Percentiles rank a stretch among this genome's conserved stretches.
Evolutionary conservation across 192 early-diverging fungal genomes (phyloP).

Genomic region (Linnemannia zychae): DNA sequence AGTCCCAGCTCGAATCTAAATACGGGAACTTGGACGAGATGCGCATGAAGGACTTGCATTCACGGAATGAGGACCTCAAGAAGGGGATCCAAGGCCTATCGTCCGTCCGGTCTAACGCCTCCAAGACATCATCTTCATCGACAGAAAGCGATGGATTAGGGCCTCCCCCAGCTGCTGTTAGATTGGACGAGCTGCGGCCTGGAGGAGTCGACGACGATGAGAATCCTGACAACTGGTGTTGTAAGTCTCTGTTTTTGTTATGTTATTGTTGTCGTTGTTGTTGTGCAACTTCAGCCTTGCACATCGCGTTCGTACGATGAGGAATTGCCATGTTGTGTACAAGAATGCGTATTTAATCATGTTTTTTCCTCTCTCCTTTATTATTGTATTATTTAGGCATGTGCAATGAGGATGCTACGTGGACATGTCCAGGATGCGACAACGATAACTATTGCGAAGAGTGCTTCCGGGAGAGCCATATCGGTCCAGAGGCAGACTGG

Average conservation of each 20-base stretch:
- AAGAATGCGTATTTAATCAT: background rate
- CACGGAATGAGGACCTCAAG: conserved; percentile 36
- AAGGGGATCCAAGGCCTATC: conserved; percentile 30
- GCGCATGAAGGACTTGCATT: conserved; percentile 29
- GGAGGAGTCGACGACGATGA: conserved; percentile 29
- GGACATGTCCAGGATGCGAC: conserved; percentile 72
- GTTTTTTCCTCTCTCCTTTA: background rate
- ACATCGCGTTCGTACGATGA: too few relatives aligned
- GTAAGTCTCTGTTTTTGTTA: conserved; percentile 44
- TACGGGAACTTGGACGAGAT: conserved; percentile 26
- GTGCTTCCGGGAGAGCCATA: conserved; percentile 71
- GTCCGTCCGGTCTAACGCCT: conserved; percentile 15
- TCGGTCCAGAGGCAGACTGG: conserved; percentile 56
- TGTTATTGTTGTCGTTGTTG: background rate
- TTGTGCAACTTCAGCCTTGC: too few relatives aligned
- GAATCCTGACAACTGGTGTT: conserved; percentile 65
- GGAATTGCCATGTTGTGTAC: background rate
- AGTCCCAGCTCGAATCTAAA: conserved; percentile 25
- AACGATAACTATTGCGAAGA: conserved; percentile 69
- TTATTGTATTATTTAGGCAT: conserved; percentile 58
- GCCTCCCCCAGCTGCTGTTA: conserved; percentile 49
- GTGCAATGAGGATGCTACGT: conserved; percentile 73
- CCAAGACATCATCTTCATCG: background rate
- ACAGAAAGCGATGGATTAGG: conserved; percentile 29
- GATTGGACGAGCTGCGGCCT: conserved; percentile 41